These are phyloP conservation scores for Metarhizium humberi DNA, from an alignment of 2,329 filamentous ascomycete genomes.

Conservation along the genomic window DNA sequence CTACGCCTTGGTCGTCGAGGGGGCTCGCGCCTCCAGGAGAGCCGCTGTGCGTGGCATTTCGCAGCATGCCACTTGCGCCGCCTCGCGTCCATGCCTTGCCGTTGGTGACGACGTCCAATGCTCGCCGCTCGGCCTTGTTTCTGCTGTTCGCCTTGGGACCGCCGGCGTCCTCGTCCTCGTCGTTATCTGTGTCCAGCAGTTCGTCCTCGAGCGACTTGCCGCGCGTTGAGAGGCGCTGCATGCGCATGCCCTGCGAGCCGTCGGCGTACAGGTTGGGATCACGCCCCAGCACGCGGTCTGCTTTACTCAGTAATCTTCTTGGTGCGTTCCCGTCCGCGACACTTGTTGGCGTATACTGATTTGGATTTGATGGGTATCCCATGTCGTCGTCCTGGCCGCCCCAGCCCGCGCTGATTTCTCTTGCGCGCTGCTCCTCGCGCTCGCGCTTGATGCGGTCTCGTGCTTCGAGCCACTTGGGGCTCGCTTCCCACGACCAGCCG, in stretches of 20 bases:
- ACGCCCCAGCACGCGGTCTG: slow-evolving; percentile 48
- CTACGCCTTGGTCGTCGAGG: not conserved
- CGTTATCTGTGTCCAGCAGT: slow-evolving; percentile 29
- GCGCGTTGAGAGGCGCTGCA: slow-evolving; percentile 37
- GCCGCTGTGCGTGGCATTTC: slow-evolving; percentile 20
- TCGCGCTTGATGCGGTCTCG: slow-evolving; percentile 52
- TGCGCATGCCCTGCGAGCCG: slow-evolving; percentile 31
- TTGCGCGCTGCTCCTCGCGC: slow-evolving; percentile 48
- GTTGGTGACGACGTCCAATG: not conserved
- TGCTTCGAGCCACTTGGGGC: slow-evolving; percentile 65
- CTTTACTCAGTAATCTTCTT: slow-evolving; percentile 40
- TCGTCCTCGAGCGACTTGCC: slow-evolving; percentile 36
- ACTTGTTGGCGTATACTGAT: no score
- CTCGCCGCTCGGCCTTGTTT: not conserved
- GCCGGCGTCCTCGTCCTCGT: slow-evolving; percentile 19
- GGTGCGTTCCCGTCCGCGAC: slow-evolving; percentile 9
- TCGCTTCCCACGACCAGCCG: slow-evolving; percentile 91
- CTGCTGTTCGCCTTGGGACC: not conserved
- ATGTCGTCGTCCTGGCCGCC: slow-evolving; percentile 28
- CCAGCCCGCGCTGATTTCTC: slow-evolving; percentile 62
- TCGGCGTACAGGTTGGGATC: slow-evolving; percentile 48
- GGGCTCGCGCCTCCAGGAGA: not conserved
- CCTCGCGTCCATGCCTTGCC: slow-evolving; percentile 28
- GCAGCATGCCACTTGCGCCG: slow-evolving; percentile 33
- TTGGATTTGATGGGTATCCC: not conserved